Evolutionary conservation across 225 moss, liverwort and hornwort species (phyloP).

Genomic region (Straminergon stramineum): DNA sequence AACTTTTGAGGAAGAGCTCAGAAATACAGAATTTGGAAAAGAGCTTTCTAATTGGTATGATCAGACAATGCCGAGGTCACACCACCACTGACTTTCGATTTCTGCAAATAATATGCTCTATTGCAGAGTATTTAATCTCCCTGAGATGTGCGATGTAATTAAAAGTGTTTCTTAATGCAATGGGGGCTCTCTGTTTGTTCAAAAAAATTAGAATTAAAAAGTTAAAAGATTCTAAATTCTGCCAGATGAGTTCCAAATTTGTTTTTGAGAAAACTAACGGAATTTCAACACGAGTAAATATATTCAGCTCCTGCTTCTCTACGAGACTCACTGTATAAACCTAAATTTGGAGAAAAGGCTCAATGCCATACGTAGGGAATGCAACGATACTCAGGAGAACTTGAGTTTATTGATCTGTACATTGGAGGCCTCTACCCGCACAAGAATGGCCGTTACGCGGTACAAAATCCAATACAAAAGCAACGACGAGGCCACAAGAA

Average conservation of each 20-base stretch:
- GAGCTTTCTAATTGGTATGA: neutral
- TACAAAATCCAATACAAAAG: slow-evolving; percentile 35
- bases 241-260: neutral
- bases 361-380: neutral
- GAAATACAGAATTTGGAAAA: neutral
- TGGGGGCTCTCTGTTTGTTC: too few relatives aligned
- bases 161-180: neutral
- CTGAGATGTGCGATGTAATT: neutral
- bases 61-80: neutral
- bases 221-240: neutral
- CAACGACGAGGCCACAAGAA: slow-evolving; percentile 20
- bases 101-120: neutral
- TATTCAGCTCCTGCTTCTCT: neutral
- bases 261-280: neutral
- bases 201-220: too few relatives aligned
- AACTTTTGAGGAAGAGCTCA: neutral
- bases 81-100: neutral
- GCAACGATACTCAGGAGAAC: slow-evolving; percentile 6
- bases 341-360: neutral
- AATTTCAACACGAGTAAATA: neutral
- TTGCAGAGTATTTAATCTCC: neutral
- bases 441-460: slow-evolving; percentile 32
- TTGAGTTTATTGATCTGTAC: slow-evolving; percentile 40
- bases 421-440: slow-evolving; percentile 29
- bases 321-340: neutral